Evolutionary conservation across 164 flowering plant genomes (phyloP), one percentile per base, ranked within the genome.

Genomic region (Annona squamosa): DNA sequence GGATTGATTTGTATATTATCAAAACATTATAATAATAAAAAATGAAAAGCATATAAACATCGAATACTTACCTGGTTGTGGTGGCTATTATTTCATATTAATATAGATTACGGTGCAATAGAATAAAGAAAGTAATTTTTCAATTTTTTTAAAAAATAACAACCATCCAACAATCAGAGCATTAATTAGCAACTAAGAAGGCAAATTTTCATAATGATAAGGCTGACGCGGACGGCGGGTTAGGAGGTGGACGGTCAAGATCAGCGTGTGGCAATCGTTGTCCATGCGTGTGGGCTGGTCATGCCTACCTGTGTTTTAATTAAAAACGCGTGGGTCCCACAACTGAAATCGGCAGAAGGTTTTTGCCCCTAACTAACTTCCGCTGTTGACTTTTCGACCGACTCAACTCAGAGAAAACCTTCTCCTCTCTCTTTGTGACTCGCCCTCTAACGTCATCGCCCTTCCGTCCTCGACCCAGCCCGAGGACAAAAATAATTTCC

Each of bases 321-420:
- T 1, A 1, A 44, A 64, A 68, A 16, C 76, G 76, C 45, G 76
- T 74, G 76, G 76, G 43, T 43, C 72, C 72, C 61, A 74, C 72
- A 59, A 6, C 4, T 18, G 72, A 48, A 59, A 37, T 46, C 45
- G 70, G 62, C 61, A 46, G 68, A 69, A 62, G 72, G 16, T 71
- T 62, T n/a, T 52, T n/a, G 73, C 46, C 67, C 68, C 67, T 74
- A 74, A 74, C 76, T 74, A 74, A 74, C 72, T 74, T 26, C 67
- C 47, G 46, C 19, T 62, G 67, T 63, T 69, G 76, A 74, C 76
- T 68, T 74, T 68, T 3, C 41, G 47, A 69, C 67, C 48, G 47
- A 63, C 63, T 62, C 62, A 4, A 26, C 37, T 26, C 37, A 68
- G 44, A 66, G 67, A 57, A 43, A 56, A 45, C 67, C 66, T 5